These are phyloP conservation scores for Huntiella decipiens DNA, from an alignment of 2,329 filamentous ascomycete genomes.

Conservation along the genomic window DNA sequence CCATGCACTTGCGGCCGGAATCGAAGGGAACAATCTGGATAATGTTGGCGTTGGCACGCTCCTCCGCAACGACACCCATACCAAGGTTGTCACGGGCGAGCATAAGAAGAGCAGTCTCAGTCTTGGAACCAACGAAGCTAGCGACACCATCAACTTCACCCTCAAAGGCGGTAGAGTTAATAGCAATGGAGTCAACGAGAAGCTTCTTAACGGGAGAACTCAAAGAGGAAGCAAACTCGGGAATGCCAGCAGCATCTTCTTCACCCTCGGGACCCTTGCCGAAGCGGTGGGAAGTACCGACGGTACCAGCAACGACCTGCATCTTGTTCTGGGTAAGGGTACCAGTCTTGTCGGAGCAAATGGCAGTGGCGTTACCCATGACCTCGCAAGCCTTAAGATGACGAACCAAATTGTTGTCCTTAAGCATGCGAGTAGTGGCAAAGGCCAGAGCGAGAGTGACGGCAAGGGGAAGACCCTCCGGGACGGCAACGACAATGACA, in stretches of 20 bases:
- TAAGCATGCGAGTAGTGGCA: conserved; percentile 58
- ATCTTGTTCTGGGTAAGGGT: conserved; percentile 52
- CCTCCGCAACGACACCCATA: conserved; percentile 44
- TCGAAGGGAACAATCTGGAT: conserved; percentile 58
- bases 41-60: conserved; percentile 39
- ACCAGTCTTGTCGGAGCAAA: conserved; percentile 50
- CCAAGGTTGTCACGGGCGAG: conserved; percentile 47
- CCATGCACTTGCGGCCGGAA: conserved; percentile 56
- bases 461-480: conserved; percentile 57
- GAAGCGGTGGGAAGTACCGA: conserved; percentile 37
- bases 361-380: conserved; percentile 60
- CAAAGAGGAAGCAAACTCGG: conserved; percentile 30
- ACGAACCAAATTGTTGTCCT: conserved; percentile 58
- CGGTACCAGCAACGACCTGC: conserved; percentile 42
- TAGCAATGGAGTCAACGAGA: conserved; percentile 38
- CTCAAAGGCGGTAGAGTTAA: conserved; percentile 61
- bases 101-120: conserved; percentile 54
- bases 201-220: conserved; percentile 29
- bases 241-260: conserved; percentile 22
- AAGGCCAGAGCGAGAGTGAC: conserved; percentile 64
- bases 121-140: conserved; percentile 60
- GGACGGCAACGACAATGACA: conserved; percentile 63
- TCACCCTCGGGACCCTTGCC: conserved; percentile 20
- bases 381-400: conserved; percentile 63
- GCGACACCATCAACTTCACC: conserved; percentile 47